Conservation (phyloP, 2,329 filamentous ascomycete species). For the Neurospora sp. region DNA sequence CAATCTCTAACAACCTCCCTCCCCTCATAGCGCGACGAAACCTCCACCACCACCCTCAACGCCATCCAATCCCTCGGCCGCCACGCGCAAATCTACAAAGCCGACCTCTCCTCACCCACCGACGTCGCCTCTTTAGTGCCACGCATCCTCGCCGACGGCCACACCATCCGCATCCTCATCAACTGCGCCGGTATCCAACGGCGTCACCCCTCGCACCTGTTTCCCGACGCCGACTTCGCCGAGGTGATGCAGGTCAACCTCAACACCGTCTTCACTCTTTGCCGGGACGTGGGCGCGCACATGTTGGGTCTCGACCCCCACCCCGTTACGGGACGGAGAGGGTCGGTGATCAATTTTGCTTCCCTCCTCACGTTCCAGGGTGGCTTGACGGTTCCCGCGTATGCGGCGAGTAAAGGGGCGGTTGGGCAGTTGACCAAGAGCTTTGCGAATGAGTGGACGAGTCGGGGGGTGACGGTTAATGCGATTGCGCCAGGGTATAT, state of each 20-base stretch:
- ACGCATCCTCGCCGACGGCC: conserved; percentile 48
- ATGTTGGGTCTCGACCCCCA: conserved; percentile 53
- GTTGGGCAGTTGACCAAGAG: conserved; percentile 79
- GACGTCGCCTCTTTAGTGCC: conserved; percentile 53
- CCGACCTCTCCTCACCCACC: conserved; percentile 53
- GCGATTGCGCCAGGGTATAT: conserved; percentile 86
- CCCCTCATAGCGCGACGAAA: conserved; percentile 22
- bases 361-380: conserved; percentile 77
- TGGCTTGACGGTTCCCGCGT: conserved; percentile 79
- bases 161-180: conserved; percentile 65
- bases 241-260: conserved; percentile 78
- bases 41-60: conserved; percentile 42
- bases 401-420: conserved; percentile 77
- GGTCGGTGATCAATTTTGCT: conserved; percentile 75
- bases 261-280: conserved; percentile 67
- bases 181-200: conserved; percentile 84
- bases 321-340: conserved; percentile 43
- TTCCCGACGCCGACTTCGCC: conserved; percentile 69
- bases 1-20: neutral
- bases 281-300: conserved; percentile 67
- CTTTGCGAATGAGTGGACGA: conserved; percentile 76
- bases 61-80: conserved; percentile 56
- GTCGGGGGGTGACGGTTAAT: conserved; percentile 66
- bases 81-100: conserved; percentile 56
- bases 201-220: conserved; percentile 63